Evolutionary conservation across 1,284 basidiomycete genomes (phyloP), one percentile per base, ranked within the genome.

Genomic region (Calocybe gambosa): DNA sequence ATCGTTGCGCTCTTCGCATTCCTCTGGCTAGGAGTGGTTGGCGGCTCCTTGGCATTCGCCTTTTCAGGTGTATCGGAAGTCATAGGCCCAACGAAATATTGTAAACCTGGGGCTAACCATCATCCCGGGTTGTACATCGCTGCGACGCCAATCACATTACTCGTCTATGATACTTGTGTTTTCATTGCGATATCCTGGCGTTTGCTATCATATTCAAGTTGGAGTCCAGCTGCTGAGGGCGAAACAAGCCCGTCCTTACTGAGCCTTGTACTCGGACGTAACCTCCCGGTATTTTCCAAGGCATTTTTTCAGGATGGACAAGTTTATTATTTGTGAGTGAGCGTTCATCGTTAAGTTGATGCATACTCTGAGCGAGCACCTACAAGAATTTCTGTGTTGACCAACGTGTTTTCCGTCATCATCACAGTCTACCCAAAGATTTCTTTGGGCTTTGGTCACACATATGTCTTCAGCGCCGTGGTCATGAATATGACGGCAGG

Each of bases 1-100:
- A 36, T 39, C 18, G 39, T 15, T 20, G 33, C 20, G 16, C 21
- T 40, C 15, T 46, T 46, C 19, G 34, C 39, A 16, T 15, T 36
- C 29, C 38, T 68, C 1, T 67, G 65, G 64, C 51, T 68, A 13
- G 28, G 42, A 15, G 60, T 61, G 0, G 39, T 61, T n/a, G 64
- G 49, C 13, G 55, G 55, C 9, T 45, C 50, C 6, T 13, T 46
- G 18, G 45, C 46, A 12, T 41, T 42, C 18, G 29, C 43, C 1
- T 33, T 40, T 10, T 29, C 20, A 21, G 29, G 36, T 3, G 26
- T 36, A 12, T 25, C 38, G 7, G 31, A 12, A n/a, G 25, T 29
- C 28, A 16, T 50, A 5, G 49, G 45, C 5, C 40, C 49, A 12
- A 50, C 49, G 1, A 13, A 46, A 13, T 47, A 50, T 15, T 50